Evolutionary conservation across 345 rosid species (phyloP).

Genomic region (Bretschneidera sinensis): DNA sequence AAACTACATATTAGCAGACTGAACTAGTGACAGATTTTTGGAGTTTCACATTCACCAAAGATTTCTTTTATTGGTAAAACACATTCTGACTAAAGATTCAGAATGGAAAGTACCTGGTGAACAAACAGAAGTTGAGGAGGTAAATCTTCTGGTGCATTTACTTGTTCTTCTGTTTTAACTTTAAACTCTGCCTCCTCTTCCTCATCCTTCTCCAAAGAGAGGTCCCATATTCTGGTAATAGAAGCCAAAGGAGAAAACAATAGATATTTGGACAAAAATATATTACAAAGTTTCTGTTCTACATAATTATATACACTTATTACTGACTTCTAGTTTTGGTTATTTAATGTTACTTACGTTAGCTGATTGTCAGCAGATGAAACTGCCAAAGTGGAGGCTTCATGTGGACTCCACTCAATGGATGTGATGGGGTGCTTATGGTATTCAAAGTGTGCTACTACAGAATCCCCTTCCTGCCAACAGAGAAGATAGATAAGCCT

Average conservation of each 20-base stretch:
- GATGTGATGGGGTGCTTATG: conserved; percentile 91
- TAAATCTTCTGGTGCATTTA: conserved; percentile 73
- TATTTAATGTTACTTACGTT: conserved; percentile 51
- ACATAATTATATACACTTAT: no score
- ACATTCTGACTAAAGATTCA: not conserved
- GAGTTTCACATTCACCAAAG: not conserved
- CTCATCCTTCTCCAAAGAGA: conserved; percentile 87
- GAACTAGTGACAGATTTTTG: not conserved
- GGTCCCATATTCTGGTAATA: conserved; percentile 81
- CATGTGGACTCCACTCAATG: conserved; percentile 92
- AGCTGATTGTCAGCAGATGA: conserved; percentile 85
- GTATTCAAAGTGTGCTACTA: conserved; percentile 85
- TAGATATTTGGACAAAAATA: not conserved
- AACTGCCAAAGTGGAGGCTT: conserved; percentile 81
- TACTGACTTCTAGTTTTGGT: not conserved
- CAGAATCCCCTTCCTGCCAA: conserved; percentile 68
- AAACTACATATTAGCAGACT: not conserved
- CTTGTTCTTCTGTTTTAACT: conserved; percentile 76
- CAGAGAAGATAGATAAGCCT: not conserved
- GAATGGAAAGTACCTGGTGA: conserved; percentile 57
- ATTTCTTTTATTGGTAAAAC: no score
- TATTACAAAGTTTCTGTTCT: no score
- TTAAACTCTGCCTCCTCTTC: conserved; percentile 94
- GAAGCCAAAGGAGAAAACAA: conserved; percentile 6
- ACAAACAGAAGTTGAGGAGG: conserved; percentile 97